Percentiles rank a stretch among this genome's conserved stretches.
These are phyloP conservation scores for Aspergillus fructus DNA, from an alignment of 2,329 filamentous ascomycete genomes.

Conservation along the genomic window DNA sequence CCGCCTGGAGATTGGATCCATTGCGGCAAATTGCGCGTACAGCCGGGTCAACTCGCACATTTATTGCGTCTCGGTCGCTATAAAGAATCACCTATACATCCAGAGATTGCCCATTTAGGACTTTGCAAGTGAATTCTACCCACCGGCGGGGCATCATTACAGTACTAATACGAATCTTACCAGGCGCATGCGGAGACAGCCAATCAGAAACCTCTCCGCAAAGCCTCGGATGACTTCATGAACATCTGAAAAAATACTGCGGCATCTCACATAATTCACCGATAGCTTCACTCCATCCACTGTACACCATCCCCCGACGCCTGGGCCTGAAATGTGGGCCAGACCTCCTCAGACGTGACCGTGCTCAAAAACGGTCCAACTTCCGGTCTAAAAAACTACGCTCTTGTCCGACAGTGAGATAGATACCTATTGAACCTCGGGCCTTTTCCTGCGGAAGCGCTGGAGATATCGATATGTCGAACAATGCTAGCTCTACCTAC, in stretches of 20 bases:
- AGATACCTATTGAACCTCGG: not conserved
- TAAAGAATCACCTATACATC: too few species aligned
- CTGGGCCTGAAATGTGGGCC: slow-evolving; percentile 10
- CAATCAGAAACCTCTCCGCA: slow-evolving; percentile 13
- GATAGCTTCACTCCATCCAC: not conserved
- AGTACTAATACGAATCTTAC: not conserved
- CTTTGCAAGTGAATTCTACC: not conserved
- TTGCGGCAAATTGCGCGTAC: too few species aligned
- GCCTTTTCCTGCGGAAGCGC: slow-evolving; percentile 7
- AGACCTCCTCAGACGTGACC: slow-evolving; percentile 1
- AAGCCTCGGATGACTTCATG: slow-evolving; percentile 20
- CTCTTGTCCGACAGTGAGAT: not conserved
- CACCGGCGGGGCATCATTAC: not conserved
- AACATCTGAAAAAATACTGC: slow-evolving; percentile 12
- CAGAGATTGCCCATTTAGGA: too few species aligned
- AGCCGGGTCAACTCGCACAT: too few species aligned
- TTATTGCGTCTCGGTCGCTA: too few species aligned
- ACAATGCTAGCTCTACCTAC: slow-evolving; percentile 27
- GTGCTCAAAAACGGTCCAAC: slow-evolving; percentile 11
- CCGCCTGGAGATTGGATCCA: too few species aligned
- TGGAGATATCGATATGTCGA: slow-evolving; percentile 31
- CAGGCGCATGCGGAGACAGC: not conserved
- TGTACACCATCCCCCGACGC: not conserved
- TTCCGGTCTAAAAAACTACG: not conserved
- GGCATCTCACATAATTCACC: not conserved